A percentile compares a stretch with the other conserved stretches of the same genome.
Evolutionary conservation across 257 asterid genomes (phyloP).

Genomic region (Penstemon barbatus): DNA sequence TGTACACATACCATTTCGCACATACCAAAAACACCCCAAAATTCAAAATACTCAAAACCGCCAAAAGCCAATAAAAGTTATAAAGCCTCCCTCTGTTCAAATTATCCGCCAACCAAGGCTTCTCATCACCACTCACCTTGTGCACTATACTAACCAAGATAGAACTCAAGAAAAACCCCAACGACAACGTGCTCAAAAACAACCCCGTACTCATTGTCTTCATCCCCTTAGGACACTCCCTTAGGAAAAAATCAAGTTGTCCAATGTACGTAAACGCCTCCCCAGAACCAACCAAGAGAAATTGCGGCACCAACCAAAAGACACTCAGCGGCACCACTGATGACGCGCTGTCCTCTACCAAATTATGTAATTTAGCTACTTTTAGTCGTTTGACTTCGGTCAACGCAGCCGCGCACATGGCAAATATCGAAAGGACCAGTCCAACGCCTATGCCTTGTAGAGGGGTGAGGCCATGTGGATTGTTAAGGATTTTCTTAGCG

Average conservation of each 20-base stretch:
- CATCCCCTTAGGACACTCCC: constrained; percentile 59
- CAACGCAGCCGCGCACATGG: constrained; percentile 44
- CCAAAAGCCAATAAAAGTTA: constrained; percentile 54
- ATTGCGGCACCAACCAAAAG: constrained; percentile 52
- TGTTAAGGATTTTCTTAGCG: constrained; percentile 25
- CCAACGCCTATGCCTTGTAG: constrained; percentile 48
- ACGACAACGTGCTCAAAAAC: constrained; percentile 53
- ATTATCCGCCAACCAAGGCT: constrained; percentile 46
- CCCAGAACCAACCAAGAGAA: constrained; percentile 47
- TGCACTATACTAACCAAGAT: constrained; percentile 46
- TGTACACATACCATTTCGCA: constrained; percentile 46
- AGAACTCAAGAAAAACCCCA: constrained; percentile 46
- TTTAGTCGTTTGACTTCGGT: constrained; percentile 36
- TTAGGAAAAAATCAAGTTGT: constrained; percentile 53
- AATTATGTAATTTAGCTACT: constrained; percentile 13
- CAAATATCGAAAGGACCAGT: constrained; percentile 31
- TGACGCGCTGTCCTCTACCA: neutral
- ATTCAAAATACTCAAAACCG: constrained; percentile 44
- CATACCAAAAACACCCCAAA: constrained; percentile 34
- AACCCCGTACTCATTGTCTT: constrained; percentile 62
- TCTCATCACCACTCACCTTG: constrained; percentile 35
- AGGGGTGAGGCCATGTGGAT: constrained; percentile 41
- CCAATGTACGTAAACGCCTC: constrained; percentile 60
- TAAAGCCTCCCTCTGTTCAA: constrained; percentile 46
- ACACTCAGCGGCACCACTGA: constrained; percentile 38